phyloP scores from a whole-genome alignment of 2,329 filamentous ascomycete genomes.

The Elsinoe necatrix region DNA sequence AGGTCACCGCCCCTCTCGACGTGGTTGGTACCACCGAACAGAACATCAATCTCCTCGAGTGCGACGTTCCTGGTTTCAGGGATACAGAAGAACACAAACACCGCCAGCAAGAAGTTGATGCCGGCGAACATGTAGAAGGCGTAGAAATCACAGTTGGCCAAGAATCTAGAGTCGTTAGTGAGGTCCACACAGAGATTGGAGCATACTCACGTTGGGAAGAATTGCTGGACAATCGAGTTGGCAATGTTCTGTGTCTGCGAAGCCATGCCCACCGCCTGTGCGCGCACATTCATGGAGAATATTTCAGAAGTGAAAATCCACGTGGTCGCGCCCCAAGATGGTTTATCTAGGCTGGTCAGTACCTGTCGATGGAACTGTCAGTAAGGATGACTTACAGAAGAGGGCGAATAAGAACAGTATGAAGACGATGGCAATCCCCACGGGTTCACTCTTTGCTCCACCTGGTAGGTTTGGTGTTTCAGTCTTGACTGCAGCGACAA shows the following conservation, averaged over 20 bases:
- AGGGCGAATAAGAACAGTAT: conserved; percentile 46
- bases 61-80: conserved; percentile 39
- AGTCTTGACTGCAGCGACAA: conserved; percentile 50
- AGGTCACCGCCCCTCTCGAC: conserved; percentile 47
- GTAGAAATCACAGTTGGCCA: conserved; percentile 50
- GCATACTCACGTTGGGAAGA: conserved; percentile 62
- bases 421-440: conserved; percentile 61
- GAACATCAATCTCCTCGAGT: conserved; percentile 49
- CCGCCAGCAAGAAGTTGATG: conserved; percentile 35
- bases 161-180: no score
- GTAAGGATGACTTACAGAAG: conserved; percentile 21
- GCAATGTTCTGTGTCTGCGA: conserved; percentile 51
- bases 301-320: conserved; percentile 66
- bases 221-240: conserved; percentile 60
- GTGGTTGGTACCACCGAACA: conserved; percentile 51
- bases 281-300: conserved; percentile 64
- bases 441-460: conserved; percentile 49
- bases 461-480: conserved; percentile 47
- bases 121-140: conserved; percentile 49
- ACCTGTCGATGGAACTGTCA: neutral
- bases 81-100: conserved; percentile 36
- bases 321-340: conserved; percentile 59
- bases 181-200: no score
- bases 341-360: conserved; percentile 45
- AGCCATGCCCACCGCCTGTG: conserved; percentile 62